Evolutionary conservation across 2,329 filamentous ascomycete species (phyloP).

Genomic region (Botrytis aclada): DNA sequence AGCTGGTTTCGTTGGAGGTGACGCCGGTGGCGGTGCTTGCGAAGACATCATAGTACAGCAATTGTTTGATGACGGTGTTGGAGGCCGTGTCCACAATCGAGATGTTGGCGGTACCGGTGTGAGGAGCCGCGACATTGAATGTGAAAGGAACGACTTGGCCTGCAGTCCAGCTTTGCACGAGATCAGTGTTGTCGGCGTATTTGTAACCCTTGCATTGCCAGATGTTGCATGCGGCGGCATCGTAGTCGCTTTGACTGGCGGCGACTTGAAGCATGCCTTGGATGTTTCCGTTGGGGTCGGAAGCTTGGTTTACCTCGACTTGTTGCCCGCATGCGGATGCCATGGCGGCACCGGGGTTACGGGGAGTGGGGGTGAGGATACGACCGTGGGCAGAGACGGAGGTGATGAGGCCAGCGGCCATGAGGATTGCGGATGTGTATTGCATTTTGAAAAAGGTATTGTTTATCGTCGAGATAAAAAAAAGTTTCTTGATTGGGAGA

Average conservation of each 20-base stretch:
- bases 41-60: conserved; percentile 49
- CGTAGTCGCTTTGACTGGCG: conserved; percentile 32
- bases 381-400: conserved; percentile 49
- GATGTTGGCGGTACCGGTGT: conserved; percentile 54
- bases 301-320: conserved; percentile 39
- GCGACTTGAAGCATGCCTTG: conserved; percentile 39
- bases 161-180: conserved; percentile 44
- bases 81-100: conserved; percentile 50
- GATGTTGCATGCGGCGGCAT: conserved; percentile 40
- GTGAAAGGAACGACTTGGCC: conserved; percentile 46
- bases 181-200: conserved; percentile 44
- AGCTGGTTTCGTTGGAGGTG: conserved; percentile 46
- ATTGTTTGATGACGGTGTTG: conserved; percentile 48
- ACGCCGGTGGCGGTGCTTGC: conserved; percentile 46
- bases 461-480: neutral
- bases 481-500: neutral
- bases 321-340: conserved; percentile 42
- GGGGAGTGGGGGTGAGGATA: conserved; percentile 44
- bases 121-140: conserved; percentile 46
- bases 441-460: conserved; percentile 25
- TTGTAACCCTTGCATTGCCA: conserved; percentile 49
- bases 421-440: conserved; percentile 30
- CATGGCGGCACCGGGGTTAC: conserved; percentile 45
- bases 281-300: conserved; percentile 38
- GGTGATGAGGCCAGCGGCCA: conserved; percentile 36